phyloP scores from a whole-genome alignment of 495 filamentous ascomycete genomes.

The Daldinia loculata region DNA sequence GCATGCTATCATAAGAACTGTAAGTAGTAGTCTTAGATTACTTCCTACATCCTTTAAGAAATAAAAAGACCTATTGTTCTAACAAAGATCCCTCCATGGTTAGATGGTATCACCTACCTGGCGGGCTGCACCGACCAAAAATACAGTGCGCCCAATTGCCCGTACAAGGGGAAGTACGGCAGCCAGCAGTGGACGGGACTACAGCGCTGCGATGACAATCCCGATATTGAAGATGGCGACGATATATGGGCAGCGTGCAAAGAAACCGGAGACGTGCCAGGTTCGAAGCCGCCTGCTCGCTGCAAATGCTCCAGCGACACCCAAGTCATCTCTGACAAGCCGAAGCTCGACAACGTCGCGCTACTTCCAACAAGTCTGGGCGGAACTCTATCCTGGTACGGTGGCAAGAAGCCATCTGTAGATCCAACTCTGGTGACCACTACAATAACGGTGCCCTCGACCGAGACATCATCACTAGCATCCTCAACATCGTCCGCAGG shows the following conservation, averaged over 20 bases:
- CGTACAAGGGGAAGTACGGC: slow-evolving; percentile 32
- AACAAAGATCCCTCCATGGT: neutral
- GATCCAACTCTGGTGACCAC: neutral
- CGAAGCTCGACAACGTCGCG: slow-evolving; percentile 35
- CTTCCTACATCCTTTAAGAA: too few relatives aligned
- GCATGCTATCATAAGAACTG: slow-evolving; percentile 36
- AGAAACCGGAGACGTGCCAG: slow-evolving; percentile 24
- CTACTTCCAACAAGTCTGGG: slow-evolving; percentile 38
- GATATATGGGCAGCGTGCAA: slow-evolving; percentile 34
- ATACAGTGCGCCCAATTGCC: slow-evolving; percentile 38
- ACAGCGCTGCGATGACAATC: slow-evolving; percentile 39
- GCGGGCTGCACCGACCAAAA: slow-evolving; percentile 44
- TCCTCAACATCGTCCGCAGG: slow-evolving; percentile 5
- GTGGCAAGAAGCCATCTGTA: slow-evolving; percentile 28
- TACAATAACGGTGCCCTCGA: neutral
- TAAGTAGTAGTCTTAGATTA: slow-evolving; percentile 7
- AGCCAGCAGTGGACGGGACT: slow-evolving; percentile 46
- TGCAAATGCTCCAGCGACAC: slow-evolving; percentile 39
- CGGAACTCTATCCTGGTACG: slow-evolving; percentile 44
- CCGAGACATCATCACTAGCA: slow-evolving; percentile 1
- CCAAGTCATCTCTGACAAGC: slow-evolving; percentile 37
- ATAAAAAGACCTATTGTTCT: neutral
- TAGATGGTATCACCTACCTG: slow-evolving; percentile 43
- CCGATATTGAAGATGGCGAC: slow-evolving; percentile 19
- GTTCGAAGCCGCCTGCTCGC: slow-evolving; percentile 19